Evolutionary conservation across 768 basidiomycete genomes (phyloP).

Genomic region (Mycena metata): DNA sequence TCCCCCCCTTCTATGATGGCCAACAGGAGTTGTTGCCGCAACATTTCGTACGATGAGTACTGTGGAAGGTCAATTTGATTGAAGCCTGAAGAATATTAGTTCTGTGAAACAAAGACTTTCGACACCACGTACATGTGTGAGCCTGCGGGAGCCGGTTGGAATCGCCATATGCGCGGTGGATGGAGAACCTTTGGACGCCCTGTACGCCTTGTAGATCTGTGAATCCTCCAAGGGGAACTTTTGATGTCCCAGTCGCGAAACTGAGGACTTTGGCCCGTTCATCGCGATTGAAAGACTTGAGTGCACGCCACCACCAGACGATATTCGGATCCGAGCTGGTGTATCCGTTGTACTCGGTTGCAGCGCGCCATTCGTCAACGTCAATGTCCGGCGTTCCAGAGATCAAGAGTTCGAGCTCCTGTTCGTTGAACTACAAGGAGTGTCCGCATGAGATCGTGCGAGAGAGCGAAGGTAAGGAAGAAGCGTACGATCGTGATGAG

Average conservation of each 20-base stretch:
- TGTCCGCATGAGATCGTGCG: slow-evolving; percentile 13
- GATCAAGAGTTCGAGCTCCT: slow-evolving; percentile 93
- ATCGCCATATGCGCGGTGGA: slow-evolving; percentile 93
- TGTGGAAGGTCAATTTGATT: slow-evolving; percentile 96
- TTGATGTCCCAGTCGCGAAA: slow-evolving; percentile 94
- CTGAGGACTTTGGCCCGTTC: slow-evolving; percentile 97
- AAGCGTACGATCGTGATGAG: slow-evolving; percentile 88
- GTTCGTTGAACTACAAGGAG: slow-evolving; percentile 84
- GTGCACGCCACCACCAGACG: slow-evolving; percentile 99
- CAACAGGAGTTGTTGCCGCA: slow-evolving; percentile 89
- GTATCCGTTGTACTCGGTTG: slow-evolving; percentile 93
- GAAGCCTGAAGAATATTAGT: slow-evolving; percentile 70
- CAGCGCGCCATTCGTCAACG: slow-evolving; percentile 96
- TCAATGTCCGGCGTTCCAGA: slow-evolving; percentile 99
- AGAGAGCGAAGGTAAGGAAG: background rate
- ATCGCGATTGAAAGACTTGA: slow-evolving; percentile 97
- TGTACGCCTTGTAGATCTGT: slow-evolving; percentile 95
- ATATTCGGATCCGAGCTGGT: slow-evolving; percentile 93
- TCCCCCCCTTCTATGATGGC: slow-evolving; percentile 97
- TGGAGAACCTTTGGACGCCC: slow-evolving; percentile 95
- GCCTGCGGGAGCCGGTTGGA: slow-evolving; percentile 89
- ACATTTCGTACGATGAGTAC: slow-evolving; percentile 96
- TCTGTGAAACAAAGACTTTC: slow-evolving; percentile 28
- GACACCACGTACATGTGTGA: slow-evolving; percentile 79
- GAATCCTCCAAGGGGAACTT: slow-evolving; percentile 96